These are phyloP conservation scores for Phyllosticta capitalensis DNA, from an alignment of 2,329 filamentous ascomycete genomes.

Conservation along the genomic window DNA sequence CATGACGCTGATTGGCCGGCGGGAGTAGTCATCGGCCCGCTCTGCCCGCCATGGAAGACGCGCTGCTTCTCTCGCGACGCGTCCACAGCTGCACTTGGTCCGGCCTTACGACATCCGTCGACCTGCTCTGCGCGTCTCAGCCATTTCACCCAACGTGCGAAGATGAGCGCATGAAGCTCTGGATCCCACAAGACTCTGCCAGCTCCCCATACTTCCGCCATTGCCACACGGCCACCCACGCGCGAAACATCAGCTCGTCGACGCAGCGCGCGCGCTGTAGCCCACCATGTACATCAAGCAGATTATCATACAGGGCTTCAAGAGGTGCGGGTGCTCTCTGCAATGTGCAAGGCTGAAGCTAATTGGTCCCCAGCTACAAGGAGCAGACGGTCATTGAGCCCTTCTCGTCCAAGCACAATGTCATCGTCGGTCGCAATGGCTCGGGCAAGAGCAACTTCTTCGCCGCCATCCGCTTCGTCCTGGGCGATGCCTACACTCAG, in stretches of 20 bases:
- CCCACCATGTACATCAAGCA: constrained; percentile 93
- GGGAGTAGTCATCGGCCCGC: not conserved
- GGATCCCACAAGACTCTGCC: not conserved
- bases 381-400: constrained; percentile 98
- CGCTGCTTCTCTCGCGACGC: not conserved
- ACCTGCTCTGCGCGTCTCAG: not conserved
- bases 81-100: not conserved
- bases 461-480: constrained; percentile 93
- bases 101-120: not conserved
- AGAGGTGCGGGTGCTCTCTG: constrained; percentile 54
- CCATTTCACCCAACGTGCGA: not conserved
- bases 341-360: not conserved
- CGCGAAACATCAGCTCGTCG: not conserved
- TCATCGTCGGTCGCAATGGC: constrained; percentile 97
- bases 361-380: constrained; percentile 66
- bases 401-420: constrained; percentile 94
- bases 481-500: constrained; percentile 94
- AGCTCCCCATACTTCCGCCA: not conserved
- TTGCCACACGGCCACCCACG: not conserved
- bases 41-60: not conserved
- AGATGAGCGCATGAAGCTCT: constrained; percentile 5
- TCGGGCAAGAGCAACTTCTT: constrained; percentile 99
- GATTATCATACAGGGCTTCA: constrained; percentile 99
- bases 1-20: too few species aligned
- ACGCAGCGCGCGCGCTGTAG: not conserved